Evolutionary conservation across 2,329 filamentous ascomycete species (phyloP), one percentile per base, ranked within the genome.

Genomic region (Fusarium buxicola): DNA sequence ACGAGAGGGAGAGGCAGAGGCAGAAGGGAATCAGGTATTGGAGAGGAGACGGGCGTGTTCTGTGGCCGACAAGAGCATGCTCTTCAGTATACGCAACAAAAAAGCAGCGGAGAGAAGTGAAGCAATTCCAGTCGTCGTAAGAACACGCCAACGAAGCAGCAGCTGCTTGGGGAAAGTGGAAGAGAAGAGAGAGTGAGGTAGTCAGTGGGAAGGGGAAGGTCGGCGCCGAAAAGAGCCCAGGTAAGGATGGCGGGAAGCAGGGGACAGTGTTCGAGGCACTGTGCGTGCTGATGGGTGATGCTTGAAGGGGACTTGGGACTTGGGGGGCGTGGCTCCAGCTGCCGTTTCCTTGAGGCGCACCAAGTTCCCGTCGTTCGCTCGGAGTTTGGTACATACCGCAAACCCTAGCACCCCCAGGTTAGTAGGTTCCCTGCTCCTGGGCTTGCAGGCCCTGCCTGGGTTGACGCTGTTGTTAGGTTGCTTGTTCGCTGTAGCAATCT

Each of bases 91-190:
- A 32, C 50, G 27, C 43, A 49, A 18, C 25, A 41, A 39, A 28
- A 41, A 48, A 62, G 60, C 58, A 50, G 47, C 54, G 59, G 49
- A 44, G 45, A 56, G 58, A 64, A 66, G 60, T 70, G 67, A 73
- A 69, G 68, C 68, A 69, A 72, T 70, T 65, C 68, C 65, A 68
- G 63, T 67, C 36, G 70, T 69, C 56, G 68, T 73, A 58, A 68
- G 54, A 67, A 65, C 62, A 66, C 60, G 62, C 58, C 68, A 59
- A 60, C 58, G 66, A 66, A 70, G 65, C 67, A 66, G 69, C 56
- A 68, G 62, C 65, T 69, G 70, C 63, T 65, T 65, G 60, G 48
- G 56, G 59, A 55, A 58, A 58, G 56, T 57, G 60, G 51, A 58
- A 69, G 64, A 63, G 65, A 72, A 65, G 66, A 67, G 61, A 61